Percentiles rank a stretch among this genome's conserved stretches.
Evolutionary conservation across 441 rosid species (phyloP).

Genomic region (Iberis amara): DNA sequence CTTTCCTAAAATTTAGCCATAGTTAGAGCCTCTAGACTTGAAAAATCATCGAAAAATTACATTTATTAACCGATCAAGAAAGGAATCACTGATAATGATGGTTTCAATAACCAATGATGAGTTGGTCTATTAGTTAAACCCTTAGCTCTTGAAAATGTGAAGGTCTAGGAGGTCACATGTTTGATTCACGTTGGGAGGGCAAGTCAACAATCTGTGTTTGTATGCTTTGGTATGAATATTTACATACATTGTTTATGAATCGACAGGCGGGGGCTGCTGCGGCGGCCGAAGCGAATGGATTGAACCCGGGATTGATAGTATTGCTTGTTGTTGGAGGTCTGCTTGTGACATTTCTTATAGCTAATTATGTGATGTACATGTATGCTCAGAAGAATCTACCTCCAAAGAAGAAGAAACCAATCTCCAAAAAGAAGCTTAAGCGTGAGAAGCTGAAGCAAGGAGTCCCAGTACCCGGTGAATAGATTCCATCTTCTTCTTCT

Average conservation of each 20-base stretch:
- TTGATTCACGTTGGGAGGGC: no score
- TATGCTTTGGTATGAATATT: neutral
- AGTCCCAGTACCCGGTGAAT: slow-evolving; percentile 41
- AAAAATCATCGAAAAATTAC: no score
- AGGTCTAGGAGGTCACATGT: no score
- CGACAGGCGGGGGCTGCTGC: slow-evolving; percentile 38
- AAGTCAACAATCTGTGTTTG: neutral
- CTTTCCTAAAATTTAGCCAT: no score
- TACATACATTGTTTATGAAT: slow-evolving; percentile 1
- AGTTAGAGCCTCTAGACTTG: no score
- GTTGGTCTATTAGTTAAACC: no score
- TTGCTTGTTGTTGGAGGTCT: slow-evolving; percentile 56
- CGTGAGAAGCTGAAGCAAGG: slow-evolving; percentile 83
- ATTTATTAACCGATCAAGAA: no score
- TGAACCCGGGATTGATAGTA: slow-evolving; percentile 82
- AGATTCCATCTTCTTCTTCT: slow-evolving; percentile 2
- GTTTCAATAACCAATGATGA: no score
- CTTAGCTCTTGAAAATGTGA: no score
- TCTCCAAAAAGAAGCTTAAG: slow-evolving; percentile 95
- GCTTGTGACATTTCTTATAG: slow-evolving; percentile 60
- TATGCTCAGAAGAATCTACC: slow-evolving; percentile 87
- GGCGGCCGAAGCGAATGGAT: slow-evolving; percentile 43
- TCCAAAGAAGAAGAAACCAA: slow-evolving; percentile 73
- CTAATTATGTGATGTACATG: slow-evolving; percentile 54
- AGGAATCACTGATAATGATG: no score